Base-by-base conservation (phyloP, 192 early-diverging fungal genomes). In the Paraglomus occultum region DNA sequence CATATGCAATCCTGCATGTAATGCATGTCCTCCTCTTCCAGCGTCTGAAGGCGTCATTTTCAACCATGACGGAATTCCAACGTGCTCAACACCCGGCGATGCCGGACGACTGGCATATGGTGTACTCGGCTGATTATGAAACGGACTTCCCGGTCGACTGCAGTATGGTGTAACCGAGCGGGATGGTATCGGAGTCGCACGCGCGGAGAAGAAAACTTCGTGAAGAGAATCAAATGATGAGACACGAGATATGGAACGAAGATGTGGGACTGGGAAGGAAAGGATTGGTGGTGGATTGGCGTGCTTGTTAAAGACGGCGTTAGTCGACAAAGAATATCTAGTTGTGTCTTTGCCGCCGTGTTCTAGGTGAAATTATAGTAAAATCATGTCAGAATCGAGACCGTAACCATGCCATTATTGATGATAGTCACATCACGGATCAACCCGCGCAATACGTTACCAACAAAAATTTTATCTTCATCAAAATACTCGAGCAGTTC, bases 381-480 rank as follows among this genome's bases (percentile, higher is more conserved):
- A 31, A 31, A 2, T 31, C 1, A 3, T 1, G 31, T 31, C 31
- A 31, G 31, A 31, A 31, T 31, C 31, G 31, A 31, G 3, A 31
- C 31, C 31, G 31, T 31, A 40, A 48, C 17, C 3, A 15, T 48
- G 10, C 23, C 8, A 53, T 48, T 8, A 31, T 64, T 49, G 23
- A 31, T 1, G 8, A 22, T 61, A 61, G 42, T 45, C 2, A 42
- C 22, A 58, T 22, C 14, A 60, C 5, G 22, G 18, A 40, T 18
- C 7, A 5, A 14, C 49, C 10, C 20, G 46, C 67, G 8, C 31
- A 31, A 31, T 31, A 31, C 31, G 3, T 75, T 66, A 79, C 80
- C 80, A 18, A 50, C 50, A 8, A 79, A 48, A 5, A 81, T 44
- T 46, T 74, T 57, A 23, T 74, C 67, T 51, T 66, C 67, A 53